Base-by-base conservation (phyloP, 768 basidiomycete genomes). In the Tricholoma hemisulphureum region DNA sequence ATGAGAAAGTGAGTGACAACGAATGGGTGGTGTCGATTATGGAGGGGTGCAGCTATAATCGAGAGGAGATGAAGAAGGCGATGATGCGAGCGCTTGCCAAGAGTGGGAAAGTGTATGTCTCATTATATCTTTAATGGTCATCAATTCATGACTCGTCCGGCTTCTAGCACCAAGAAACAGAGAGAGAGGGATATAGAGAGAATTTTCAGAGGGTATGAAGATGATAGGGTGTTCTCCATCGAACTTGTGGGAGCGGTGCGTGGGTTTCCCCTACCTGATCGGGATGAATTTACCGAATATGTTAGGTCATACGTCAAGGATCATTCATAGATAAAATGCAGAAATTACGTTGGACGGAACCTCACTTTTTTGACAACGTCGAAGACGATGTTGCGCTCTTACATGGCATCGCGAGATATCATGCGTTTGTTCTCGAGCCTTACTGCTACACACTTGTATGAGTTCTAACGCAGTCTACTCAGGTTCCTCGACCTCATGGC, bases 401-500 rank as follows among this genome's bases (percentile, higher is more conserved):
- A 6, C 76, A 80, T 50, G 71, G 71, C 2, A 67, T 81, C 39
- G 73, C 77, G n/a, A 71, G 82, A 62, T 84, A 84, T 63, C 83
- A 83, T 54, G 80, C 76, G 78, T 80, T 57, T 29, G 48, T 45
- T 29, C 14, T 23, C 18, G 5, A n/a, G 13, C 18, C 24, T 4
- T 55, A 11, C 4, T 26, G 13, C 13, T 13, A n/a, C n/a, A n/a
- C n/a, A n/a, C 34, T 20, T 6, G 13, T 41, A 32, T 9, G 4
- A 3, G 5, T 41, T 34, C 29, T 29, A 13, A 41, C 4, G 16
- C 2, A 2, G 24, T 18, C 23, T 10, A 1, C n/a, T n/a, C 39
- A 71, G 69, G 10, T 84, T 85, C 68, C 70, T 85, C 6, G 81
- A 83, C 55, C 65, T 85, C 35, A 74, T 80, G 66, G n/a, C n/a